Conservation (phyloP, 2,329 filamentous ascomycete genomes). For the Basipetospora sp. region DNA sequence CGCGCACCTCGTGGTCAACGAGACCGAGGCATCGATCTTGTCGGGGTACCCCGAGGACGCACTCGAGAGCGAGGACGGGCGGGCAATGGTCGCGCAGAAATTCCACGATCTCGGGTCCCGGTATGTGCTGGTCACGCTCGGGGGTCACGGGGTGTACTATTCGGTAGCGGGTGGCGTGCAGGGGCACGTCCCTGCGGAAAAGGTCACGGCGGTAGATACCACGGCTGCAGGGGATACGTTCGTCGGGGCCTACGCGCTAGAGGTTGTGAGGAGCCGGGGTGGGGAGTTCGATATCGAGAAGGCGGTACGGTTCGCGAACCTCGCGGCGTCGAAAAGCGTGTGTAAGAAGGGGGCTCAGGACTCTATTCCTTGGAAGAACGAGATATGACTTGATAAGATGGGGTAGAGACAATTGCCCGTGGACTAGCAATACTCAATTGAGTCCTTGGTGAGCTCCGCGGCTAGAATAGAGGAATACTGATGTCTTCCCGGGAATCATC, state of each 20-base stretch:
- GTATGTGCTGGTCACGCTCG: constrained; percentile 73
- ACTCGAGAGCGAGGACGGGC: constrained; percentile 30
- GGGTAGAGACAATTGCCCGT: too few species aligned
- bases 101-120: constrained; percentile 58
- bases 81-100: constrained; percentile 33
- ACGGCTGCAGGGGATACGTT: constrained; percentile 93
- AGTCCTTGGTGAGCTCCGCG: too few species aligned
- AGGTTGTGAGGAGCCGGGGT: constrained; percentile 35
- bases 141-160: constrained; percentile 63
- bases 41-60: constrained; percentile 37
- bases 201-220: constrained; percentile 72
- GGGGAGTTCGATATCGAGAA: constrained; percentile 38
- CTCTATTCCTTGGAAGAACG: constrained; percentile 30
- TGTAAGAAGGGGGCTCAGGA: constrained; percentile 27
- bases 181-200: constrained; percentile 45
- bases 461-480: too few species aligned
- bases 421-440: too few species aligned
- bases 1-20: constrained; percentile 74
- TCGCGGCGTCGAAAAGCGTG: constrained; percentile 27
- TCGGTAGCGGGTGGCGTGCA: constrained; percentile 27
- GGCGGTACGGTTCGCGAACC: constrained; percentile 40
- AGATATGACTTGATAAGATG: constrained; percentile 13
- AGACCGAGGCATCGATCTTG: constrained; percentile 71
- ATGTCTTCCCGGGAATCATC: too few species aligned
- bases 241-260: constrained; percentile 72